These are phyloP conservation scores for Pinus taeda DNA, from an alignment of 75 land plant genomes.

Conservation along the genomic window DNA sequence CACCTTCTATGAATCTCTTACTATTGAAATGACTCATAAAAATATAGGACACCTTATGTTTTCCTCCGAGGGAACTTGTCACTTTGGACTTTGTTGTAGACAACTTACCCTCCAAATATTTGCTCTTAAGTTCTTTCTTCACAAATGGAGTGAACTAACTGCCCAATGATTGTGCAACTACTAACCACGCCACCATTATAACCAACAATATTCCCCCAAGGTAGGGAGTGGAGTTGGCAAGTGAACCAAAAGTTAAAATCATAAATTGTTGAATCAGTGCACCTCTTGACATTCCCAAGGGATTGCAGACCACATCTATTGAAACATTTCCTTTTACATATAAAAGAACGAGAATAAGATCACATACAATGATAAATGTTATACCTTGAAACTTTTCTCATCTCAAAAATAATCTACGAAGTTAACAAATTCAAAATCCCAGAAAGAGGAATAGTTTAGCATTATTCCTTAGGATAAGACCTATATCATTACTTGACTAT, in stretches of 20 bases:
- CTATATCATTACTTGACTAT: not conserved
- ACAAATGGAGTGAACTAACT: slow-evolving; percentile 49
- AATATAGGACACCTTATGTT: slow-evolving; percentile 12
- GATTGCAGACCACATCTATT: slow-evolving; percentile 99
- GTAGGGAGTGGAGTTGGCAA: slow-evolving; percentile 19
- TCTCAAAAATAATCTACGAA: not conserved
- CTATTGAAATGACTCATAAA: slow-evolving; percentile 15
- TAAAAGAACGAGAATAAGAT: not conserved
- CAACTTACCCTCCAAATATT: slow-evolving; percentile 17
- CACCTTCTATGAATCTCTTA: slow-evolving; percentile 17
- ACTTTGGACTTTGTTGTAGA: not conserved
- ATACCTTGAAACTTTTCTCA: too few species aligned
- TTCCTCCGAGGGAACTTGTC: not conserved
- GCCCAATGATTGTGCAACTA: slow-evolving; percentile 50
- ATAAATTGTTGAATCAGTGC: slow-evolving; percentile 94
- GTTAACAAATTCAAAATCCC: not conserved
- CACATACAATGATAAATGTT: not conserved
- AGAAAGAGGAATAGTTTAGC: not conserved
- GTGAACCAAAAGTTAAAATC: slow-evolving; percentile 86
- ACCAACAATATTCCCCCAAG: slow-evolving; percentile 22
- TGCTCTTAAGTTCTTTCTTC: slow-evolving; percentile 52
- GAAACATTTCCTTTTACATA: slow-evolving; percentile 99
- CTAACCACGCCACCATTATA: slow-evolving; percentile 47
- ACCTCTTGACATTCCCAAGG: slow-evolving; percentile 93
- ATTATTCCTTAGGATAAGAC: not conserved